These are phyloP conservation scores for Tetrahymena elliotti DNA, from an alignment of 73 alveolate genomes.

Conservation along the genomic window DNA sequence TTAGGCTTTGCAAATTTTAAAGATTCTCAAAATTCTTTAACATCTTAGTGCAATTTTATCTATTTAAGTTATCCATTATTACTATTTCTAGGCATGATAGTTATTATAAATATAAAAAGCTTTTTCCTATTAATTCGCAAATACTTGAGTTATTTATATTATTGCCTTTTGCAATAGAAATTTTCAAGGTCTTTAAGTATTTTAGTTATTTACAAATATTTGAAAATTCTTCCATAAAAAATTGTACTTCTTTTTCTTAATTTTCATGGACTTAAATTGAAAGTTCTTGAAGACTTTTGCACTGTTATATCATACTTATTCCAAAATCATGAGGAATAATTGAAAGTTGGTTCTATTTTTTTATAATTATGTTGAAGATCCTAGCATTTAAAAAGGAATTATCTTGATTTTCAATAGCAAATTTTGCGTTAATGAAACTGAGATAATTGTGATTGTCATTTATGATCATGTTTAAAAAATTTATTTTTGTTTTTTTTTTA, in stretches of 20 bases:
- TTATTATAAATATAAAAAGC: neutral
- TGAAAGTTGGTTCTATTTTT: no score
- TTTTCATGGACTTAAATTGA: neutral
- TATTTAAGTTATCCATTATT: neutral
- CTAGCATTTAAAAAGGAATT: neutral
- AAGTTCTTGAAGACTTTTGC: neutral
- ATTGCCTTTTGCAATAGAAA: neutral
- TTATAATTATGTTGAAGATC: no score
- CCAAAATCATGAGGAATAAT: neutral
- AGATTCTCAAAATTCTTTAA: neutral
- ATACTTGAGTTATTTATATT: neutral
- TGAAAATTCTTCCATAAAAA: neutral
- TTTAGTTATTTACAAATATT: neutral
- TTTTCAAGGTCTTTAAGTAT: neutral
- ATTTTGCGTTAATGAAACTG: no score
- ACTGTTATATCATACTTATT: neutral
- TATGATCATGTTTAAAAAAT: neutral
- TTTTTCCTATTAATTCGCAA: neutral
- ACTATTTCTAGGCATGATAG: neutral
- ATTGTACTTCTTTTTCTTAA: neutral
- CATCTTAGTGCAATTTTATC: neutral
- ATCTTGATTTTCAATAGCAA: neutral
- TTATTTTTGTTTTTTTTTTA: neutral
- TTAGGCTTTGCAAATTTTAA: neutral
- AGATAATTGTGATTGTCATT: neutral